Evolutionary conservation across 768 basidiomycete genomes (phyloP).

Genomic region (Amyloporia xantha): DNA sequence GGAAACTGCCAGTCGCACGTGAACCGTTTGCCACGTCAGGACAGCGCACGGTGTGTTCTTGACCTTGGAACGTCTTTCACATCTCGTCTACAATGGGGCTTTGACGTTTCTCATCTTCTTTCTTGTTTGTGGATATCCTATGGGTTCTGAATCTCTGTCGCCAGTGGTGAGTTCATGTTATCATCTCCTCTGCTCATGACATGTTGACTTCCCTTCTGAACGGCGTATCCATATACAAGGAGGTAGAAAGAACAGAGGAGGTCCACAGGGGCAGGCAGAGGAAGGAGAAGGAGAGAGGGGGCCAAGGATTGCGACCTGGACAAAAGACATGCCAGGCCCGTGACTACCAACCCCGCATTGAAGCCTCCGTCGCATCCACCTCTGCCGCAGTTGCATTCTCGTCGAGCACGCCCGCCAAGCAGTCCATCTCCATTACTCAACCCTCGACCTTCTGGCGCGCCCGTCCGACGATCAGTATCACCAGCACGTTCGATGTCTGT

Average conservation of each 20-base stretch:
- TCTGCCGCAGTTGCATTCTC: constrained; percentile 13
- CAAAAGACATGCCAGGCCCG: constrained; percentile 16
- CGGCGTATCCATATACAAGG: constrained; percentile 58
- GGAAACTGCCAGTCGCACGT: no score
- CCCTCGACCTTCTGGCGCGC: constrained; percentile 59
- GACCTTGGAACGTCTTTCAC: no score
- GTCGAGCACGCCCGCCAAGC: constrained; percentile 14
- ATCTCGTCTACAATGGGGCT: no score
- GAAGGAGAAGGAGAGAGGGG: constrained; percentile 30
- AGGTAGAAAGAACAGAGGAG: constrained; percentile 59
- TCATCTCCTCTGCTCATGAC: constrained; percentile 64
- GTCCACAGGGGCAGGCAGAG: constrained; percentile 46
- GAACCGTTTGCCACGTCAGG: no score
- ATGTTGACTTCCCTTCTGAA: constrained; percentile 76
- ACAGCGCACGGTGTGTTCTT: no score
- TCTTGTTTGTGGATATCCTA: no score
- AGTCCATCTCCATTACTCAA: constrained; percentile 13
- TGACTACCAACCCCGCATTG: constrained; percentile 20
- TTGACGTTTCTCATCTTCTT: no score
- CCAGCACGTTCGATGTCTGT: constrained; percentile 65
- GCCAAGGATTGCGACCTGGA: constrained; percentile 28
- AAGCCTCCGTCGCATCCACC: constrained; percentile 12
- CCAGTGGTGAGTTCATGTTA: no score
- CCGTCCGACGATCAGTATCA: constrained; percentile 69
- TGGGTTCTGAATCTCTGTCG: no score